Evolutionary conservation across 163 green algal genomes (phyloP), one percentile per base, ranked within the genome.

Genomic region (Smithsoniella earleae): DNA sequence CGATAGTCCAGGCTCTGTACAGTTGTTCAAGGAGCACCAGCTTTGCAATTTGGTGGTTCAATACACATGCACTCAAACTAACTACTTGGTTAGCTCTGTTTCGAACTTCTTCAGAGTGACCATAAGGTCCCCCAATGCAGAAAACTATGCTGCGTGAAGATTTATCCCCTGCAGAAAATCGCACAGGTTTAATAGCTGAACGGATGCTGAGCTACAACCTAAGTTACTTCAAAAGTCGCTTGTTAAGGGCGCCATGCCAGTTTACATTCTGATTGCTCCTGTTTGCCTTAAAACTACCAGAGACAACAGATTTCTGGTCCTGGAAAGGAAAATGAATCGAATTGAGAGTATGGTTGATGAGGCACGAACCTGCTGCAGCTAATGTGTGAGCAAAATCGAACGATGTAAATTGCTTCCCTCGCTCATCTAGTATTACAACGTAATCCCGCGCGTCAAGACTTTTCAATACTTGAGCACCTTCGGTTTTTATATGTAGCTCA

Each of bases 21-120:
- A 97, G 73, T 79, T 94, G 86, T 80, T 97, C 92, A 34, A 94
- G 22, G 20, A 95, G 77, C n/a, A 97, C 86, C 0, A 97, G 66
- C 1, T 87, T 76, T 2, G 92, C 92, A 3, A 95, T 82, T 83
- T 83, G 83, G 66, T 96, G 90, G 74, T 95, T 96, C 25, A 98
- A 77, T 36, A 97, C 91, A 75, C 90, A 85, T 1, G 58, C 37
- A 0, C 85, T 94, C 3, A 97, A 77, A 3, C 86, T 75, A 0
- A 97, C 78, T 3, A 73, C 85, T n/a, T 80, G 66, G 52, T 95
- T 73, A 4, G 84, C 90, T 0, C 90, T 81, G 10, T 73, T 62
- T 1, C 84, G 75, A 27, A 89, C 79, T 27, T 82, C 65, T 10
- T 46, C 36, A 20, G 79, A 78, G 65, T 96, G 89, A 0, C 90